A percentile compares a stretch with the other conserved stretches of the same genome.
These are phyloP conservation scores for Ogataea paraovalis DNA, from an alignment of 805 yeast species.

Conservation along the genomic window DNA sequence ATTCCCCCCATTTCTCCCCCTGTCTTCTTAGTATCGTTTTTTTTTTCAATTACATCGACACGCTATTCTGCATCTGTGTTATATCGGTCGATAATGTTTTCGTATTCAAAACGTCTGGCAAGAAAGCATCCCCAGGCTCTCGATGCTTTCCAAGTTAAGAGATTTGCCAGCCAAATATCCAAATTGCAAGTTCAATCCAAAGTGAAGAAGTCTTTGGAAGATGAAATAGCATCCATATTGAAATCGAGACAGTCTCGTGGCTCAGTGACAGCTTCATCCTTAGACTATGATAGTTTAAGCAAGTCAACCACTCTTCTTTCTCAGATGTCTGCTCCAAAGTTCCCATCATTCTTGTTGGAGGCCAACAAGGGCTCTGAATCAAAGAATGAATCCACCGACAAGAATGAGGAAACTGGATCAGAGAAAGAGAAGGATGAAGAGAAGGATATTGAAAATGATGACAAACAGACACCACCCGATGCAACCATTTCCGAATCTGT, in stretches of 20 bases:
- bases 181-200: constrained; percentile 15
- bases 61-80: neutral
- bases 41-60: neutral
- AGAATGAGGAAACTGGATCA: neutral
- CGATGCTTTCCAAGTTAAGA: constrained; percentile 2
- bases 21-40: neutral
- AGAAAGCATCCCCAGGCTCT: constrained; percentile 1
- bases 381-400: too few relatives aligned
- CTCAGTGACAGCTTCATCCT: neutral
- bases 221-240: constrained; percentile 4
- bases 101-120: constrained; percentile 12
- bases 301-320: neutral
- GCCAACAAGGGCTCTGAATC: neutral
- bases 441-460: constrained; percentile 22
- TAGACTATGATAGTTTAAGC: neutral
- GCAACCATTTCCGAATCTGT: constrained; percentile 10
- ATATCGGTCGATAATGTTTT: constrained; percentile 11
- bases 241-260: neutral
- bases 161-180: constrained; percentile 19
- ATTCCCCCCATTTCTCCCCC: too few relatives aligned
- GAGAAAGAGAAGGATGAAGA: constrained; percentile 23
- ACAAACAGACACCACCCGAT: constrained; percentile 23
- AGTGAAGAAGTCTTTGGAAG: constrained; percentile 11
- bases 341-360: neutral
- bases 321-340: neutral